Percentiles rank a stretch among this genome's conserved stretches.
Evolutionary conservation across 768 basidiomycete genomes (phyloP).

Genomic region (Ramaria sp.): DNA sequence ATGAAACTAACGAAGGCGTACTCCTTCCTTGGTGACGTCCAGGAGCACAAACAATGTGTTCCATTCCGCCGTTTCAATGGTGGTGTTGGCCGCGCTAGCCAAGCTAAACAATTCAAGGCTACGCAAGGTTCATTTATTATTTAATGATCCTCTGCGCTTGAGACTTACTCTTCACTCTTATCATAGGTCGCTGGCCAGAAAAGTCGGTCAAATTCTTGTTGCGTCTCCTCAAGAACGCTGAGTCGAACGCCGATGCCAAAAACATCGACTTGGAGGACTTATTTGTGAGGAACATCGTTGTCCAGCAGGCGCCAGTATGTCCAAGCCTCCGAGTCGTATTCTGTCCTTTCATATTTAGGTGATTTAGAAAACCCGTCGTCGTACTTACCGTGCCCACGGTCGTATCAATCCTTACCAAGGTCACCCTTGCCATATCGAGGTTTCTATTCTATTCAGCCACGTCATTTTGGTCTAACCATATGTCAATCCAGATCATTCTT

Average conservation of each 20-base stretch:
- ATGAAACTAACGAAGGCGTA: constrained; percentile 92
- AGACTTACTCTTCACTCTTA: background rate
- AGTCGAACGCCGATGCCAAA: constrained; percentile 98
- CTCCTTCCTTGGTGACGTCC: constrained; percentile 84
- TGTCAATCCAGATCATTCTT: constrained; percentile 50
- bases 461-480: background rate
- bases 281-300: constrained; percentile 90
- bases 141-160: background rate
- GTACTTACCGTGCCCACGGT: constrained; percentile 97
- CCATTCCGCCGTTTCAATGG: constrained; percentile 95
- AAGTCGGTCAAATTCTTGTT: constrained; percentile 95
- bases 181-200: constrained; percentile 99
- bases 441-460: background rate
- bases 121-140: constrained; percentile 64
- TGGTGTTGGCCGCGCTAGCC: constrained; percentile 88
- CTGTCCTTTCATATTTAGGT: background rate
- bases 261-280: constrained; percentile 89
- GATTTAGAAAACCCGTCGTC: constrained; percentile 87
- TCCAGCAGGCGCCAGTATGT: constrained; percentile 95
- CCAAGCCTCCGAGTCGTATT: background rate
- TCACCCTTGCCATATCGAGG: constrained; percentile 90
- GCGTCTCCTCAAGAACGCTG: constrained; percentile 94
- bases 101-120: constrained; percentile 93
- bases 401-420: constrained; percentile 99
- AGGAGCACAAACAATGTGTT: constrained; percentile 93